phyloP scores from a whole-genome alignment of 441 rosid genomes.

The Cnidoscolus chayamansa region DNA sequence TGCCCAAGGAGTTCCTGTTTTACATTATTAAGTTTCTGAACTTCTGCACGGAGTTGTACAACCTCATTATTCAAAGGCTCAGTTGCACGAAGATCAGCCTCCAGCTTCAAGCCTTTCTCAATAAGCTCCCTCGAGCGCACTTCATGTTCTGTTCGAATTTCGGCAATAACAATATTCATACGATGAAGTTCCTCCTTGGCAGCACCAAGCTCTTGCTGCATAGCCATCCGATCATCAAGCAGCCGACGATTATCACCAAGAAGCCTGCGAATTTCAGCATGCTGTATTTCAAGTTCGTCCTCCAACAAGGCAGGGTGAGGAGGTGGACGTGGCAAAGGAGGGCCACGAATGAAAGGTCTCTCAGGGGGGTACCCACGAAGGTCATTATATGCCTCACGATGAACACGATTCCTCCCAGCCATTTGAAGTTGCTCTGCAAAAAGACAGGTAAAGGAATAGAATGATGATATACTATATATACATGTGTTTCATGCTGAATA shows the following conservation, averaged over 20 bases:
- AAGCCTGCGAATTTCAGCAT: constrained; percentile 72
- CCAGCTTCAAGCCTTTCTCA: constrained; percentile 82
- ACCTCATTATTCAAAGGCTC: constrained; percentile 83
- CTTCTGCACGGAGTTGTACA: constrained; percentile 60
- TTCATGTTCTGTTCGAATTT: constrained; percentile 72
- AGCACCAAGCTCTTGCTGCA: constrained; percentile 73
- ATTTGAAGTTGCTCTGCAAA: constrained; percentile 30
- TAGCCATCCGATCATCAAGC: constrained; percentile 65
- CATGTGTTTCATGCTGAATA: neutral
- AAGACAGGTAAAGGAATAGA: neutral
- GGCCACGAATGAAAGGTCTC: constrained; percentile 62
- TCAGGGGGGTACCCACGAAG: constrained; percentile 64
- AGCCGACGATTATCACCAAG: constrained; percentile 70
- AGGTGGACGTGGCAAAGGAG: constrained; percentile 51
- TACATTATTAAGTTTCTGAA: constrained; percentile 63
- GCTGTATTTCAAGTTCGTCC: constrained; percentile 86
- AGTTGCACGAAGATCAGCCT: constrained; percentile 75
- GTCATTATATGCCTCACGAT: constrained; percentile 58
- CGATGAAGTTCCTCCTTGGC: constrained; percentile 91
- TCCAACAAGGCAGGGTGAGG: constrained; percentile 77
- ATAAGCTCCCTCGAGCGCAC: constrained; percentile 61
- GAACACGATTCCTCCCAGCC: constrained; percentile 81
- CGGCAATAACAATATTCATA: constrained; percentile 58
- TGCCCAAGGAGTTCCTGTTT: constrained; percentile 74
- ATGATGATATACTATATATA: neutral